Conservation (phyloP, 805 yeast species). For the Lipomyces orientalis region DNA sequence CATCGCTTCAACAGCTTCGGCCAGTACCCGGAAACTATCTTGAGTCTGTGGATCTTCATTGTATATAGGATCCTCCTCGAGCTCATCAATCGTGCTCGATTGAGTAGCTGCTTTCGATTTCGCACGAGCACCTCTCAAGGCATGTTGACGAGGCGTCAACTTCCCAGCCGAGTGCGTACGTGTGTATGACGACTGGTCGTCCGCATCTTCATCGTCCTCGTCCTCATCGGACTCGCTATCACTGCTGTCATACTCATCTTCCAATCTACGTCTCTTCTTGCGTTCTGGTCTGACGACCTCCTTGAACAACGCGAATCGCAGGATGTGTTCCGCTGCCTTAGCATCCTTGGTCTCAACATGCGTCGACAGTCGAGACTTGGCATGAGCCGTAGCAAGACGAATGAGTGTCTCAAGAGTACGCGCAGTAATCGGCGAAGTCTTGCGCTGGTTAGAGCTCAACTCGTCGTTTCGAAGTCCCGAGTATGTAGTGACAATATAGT, state of each 20-base stretch:
- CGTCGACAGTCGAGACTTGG: slow-evolving; percentile 86
- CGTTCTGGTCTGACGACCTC: slow-evolving; percentile 59
- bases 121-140: background rate
- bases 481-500: slow-evolving; percentile 79
- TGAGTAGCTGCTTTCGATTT: background rate
- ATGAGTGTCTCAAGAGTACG: slow-evolving; percentile 95
- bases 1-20: slow-evolving; percentile 35
- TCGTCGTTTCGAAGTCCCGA: slow-evolving; percentile 82
- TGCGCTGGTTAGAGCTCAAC: slow-evolving; percentile 48
- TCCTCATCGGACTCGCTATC: slow-evolving; percentile 38
- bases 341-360: slow-evolving; percentile 81
- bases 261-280: slow-evolving; percentile 43
- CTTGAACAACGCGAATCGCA: slow-evolving; percentile 84
- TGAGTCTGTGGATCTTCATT: slow-evolving; percentile 15
- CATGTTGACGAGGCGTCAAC: slow-evolving; percentile 12
- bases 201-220: slow-evolving; percentile 44
- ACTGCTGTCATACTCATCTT: slow-evolving; percentile 44
- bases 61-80: background rate
- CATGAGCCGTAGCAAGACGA: slow-evolving; percentile 95
- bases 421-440: slow-evolving; percentile 96
- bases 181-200: slow-evolving; percentile 19
- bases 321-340: slow-evolving; percentile 78
- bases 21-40: slow-evolving; percentile 28
- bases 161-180: slow-evolving; percentile 20
- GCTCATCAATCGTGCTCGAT: background rate